Base-by-base conservation (phyloP, 2,329 filamentous ascomycete species). In the Paracorniculantispora psalliotae region DNA sequence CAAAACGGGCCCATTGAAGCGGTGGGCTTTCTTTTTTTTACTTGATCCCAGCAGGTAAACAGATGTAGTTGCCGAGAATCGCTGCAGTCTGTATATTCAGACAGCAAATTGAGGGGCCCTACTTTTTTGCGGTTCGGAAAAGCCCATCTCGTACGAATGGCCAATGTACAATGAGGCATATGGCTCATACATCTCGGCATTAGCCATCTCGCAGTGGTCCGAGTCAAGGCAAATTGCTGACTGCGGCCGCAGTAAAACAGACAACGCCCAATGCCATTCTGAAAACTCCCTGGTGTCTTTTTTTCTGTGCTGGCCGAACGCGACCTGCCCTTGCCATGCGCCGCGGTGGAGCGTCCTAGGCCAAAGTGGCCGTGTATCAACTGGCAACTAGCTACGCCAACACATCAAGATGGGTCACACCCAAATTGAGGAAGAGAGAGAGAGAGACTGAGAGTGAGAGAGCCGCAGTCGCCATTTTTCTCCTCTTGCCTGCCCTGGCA, bases 341-440 rank as follows among this genome's bases (percentile, higher is more conserved):
- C 77, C 73, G 75, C 73, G 74, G 83, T 86, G 83, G 83, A 84
- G 81, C 79, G 81, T 78, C 75, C 77, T 84, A 83, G 81, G 81
- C 77, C 81, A 79, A 68, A 80, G 78, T 79, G 77, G 75, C 76
- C 82, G 80, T 79, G 33, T 79, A 84, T 86, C 82, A 86, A 92
- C 87, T 93, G 90, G 90, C 83, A 83, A 85, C 81, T 81, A 88
- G 81, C 81, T 79, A 87, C 87, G 91, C 91, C 91, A 96, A 82
- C 91, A 89, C 91, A 96, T 92, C 90, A 90, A 79, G 77, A 85
- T 84, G 82, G 83, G 83, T 84, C 83, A 82, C 82, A 84, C 81
- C 81, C 75, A 81, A 68, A 66, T n/a, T n/a, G n/a, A n/a, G n/a
- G n/a, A n/a, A n/a, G n/a, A n/a, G n/a, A n/a, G n/a, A n/a, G n/a